Evolutionary conservation across 257 asterid genomes (phyloP).

Genomic region (Nicotiana tabacum): DNA sequence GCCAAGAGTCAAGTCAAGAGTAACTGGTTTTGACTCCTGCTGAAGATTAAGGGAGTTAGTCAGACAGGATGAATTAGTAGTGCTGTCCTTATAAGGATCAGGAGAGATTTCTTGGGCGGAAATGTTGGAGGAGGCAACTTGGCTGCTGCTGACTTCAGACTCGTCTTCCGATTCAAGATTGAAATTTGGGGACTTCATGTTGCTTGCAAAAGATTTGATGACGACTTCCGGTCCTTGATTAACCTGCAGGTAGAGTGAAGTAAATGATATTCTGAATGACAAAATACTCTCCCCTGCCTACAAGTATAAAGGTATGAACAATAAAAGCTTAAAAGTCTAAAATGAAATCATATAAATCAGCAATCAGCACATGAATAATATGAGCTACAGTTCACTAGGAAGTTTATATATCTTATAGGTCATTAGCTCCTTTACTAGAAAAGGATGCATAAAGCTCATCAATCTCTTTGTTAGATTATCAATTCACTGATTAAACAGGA

Average conservation of each 20-base stretch:
- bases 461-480: background rate
- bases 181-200: slow-evolving; percentile 46
- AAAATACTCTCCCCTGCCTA: background rate
- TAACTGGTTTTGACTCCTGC: slow-evolving; percentile 23
- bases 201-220: background rate
- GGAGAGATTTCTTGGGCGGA: slow-evolving; percentile 50
- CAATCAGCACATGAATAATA: background rate
- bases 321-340: background rate
- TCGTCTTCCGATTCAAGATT: slow-evolving; percentile 74
- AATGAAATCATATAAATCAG: background rate
- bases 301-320: too few species aligned
- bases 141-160: slow-evolving; percentile 69
- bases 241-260: slow-evolving; percentile 6
- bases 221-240: background rate
- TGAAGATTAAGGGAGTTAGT: slow-evolving; percentile 22
- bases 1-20: slow-evolving; percentile 76
- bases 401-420: background rate
- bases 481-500: background rate
- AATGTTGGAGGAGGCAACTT: slow-evolving; percentile 54
- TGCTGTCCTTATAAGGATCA: slow-evolving; percentile 34
- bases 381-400: background rate
- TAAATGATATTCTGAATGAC: background rate
- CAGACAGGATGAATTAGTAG: slow-evolving; percentile 27
- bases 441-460: background rate
- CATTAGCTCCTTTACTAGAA: background rate